phyloP scores from a whole-genome alignment of 345 rosid genomes.

The Hibiscus trionum region DNA sequence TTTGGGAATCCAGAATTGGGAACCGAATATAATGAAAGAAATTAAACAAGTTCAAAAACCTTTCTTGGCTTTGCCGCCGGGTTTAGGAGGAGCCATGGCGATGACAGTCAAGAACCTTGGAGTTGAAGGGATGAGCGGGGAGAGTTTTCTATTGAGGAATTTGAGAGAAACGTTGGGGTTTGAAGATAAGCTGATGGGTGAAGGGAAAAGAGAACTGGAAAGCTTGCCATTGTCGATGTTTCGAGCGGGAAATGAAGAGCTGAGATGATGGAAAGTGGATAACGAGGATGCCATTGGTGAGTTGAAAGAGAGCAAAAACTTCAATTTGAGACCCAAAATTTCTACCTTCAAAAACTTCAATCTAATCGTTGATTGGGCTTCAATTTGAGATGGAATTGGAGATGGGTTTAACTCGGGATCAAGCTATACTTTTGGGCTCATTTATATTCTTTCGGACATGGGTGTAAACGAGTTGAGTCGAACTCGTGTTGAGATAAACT shows the following conservation, averaged over 20 bases:
- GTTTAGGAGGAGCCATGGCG: slow-evolving; percentile 98
- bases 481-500: too few species aligned
- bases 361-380: background rate
- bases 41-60: slow-evolving; percentile 23
- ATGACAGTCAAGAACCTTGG: slow-evolving; percentile 58
- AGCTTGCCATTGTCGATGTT: slow-evolving; percentile 20
- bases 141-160: slow-evolving; percentile 34
- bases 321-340: too few species aligned
- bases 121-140: slow-evolving; percentile 41
- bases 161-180: slow-evolving; percentile 38
- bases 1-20: background rate
- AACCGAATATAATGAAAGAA: background rate
- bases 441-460: too few species aligned
- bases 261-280: slow-evolving; percentile 24
- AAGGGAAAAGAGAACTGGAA: slow-evolving; percentile 33
- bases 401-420: background rate
- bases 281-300: slow-evolving; percentile 54
- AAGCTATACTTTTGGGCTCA: too few species aligned
- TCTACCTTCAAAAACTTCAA: background rate
- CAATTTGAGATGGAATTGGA: background rate
- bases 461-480: too few species aligned
- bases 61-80: slow-evolving; percentile 79
- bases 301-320: slow-evolving; percentile 20
- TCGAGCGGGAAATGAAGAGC: slow-evolving; percentile 19
- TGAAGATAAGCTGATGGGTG: slow-evolving; percentile 40